Conservation (phyloP, 2,329 filamentous ascomycete genomes). For the Pseudogymnoascus sp. region DNA sequence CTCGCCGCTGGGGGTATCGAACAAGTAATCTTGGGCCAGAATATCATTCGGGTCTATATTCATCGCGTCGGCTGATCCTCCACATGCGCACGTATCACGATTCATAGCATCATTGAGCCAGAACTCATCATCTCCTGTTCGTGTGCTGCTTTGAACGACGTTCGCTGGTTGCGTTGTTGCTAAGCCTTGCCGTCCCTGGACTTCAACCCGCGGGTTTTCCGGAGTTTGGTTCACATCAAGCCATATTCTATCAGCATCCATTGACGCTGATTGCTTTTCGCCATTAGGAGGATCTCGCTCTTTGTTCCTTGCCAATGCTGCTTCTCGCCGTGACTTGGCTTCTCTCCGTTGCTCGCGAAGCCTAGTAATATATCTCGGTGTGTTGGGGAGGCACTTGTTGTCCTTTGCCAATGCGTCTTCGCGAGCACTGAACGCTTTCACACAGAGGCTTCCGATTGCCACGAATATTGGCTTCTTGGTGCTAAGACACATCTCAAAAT, state of each 20-base stretch:
- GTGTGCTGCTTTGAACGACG: not conserved
- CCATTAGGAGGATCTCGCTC: not conserved
- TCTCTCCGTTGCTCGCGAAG: constrained; percentile 21
- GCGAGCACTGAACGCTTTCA: constrained; percentile 13
- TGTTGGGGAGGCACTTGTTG: not conserved
- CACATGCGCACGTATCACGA: constrained; percentile 6
- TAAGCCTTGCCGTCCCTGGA: constrained; percentile 9
- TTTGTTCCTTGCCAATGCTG: constrained; percentile 2
- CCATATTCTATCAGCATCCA: not conserved
- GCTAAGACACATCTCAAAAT: constrained; percentile 12
- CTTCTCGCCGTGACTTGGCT: constrained; percentile 15
- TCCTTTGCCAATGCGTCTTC: constrained; percentile 15
- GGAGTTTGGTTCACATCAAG: not conserved
- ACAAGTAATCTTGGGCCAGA: constrained; percentile 19
- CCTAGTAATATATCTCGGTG: constrained; percentile 20
- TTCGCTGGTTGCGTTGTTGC: constrained; percentile 4
- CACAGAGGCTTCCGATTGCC: constrained; percentile 12
- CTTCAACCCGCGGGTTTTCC: constrained; percentile 2
- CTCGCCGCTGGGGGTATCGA: constrained; percentile 15
- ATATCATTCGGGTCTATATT: constrained; percentile 21
- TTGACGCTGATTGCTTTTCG: not conserved
- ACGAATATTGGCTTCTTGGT: constrained; percentile 12
- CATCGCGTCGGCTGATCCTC: constrained; percentile 16
- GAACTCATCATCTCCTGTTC: constrained; percentile 18
- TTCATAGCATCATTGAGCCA: constrained; percentile 16